Base-by-base conservation (phyloP, 1,284 basidiomycete species). In the Cryptococcus hybrid region DNA sequence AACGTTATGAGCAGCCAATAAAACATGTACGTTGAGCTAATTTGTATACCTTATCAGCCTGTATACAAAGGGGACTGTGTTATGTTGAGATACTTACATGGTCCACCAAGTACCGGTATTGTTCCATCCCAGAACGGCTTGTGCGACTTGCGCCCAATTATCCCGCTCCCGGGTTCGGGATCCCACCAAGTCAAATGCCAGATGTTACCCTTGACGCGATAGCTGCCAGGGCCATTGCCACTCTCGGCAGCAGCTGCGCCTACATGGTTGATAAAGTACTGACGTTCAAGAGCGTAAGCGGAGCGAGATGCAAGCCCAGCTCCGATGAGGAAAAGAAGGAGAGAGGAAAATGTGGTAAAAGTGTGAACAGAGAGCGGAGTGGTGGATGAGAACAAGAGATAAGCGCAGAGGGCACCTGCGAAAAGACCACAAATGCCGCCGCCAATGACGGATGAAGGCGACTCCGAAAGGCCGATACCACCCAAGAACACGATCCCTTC, bases 401-500 rank as follows among this genome's bases (percentile, higher is more conserved):
- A 71, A 9, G 70, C 71, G 56, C 55, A 51, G 9, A 83, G 59
- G 45, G 89, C 76, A 13, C 91, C 92, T 57, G 83, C 83, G 50
- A 89, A 67, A 55, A 93, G 74, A 12, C 90, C 92, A 30, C 85
- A 84, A 58, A 94, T 86, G 39, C 89, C 84, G 15, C 66, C 66
- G 7, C 61, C 62, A 18, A 58, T 58, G 9, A 67, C 57, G 2
- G 62, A 56, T 30, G 52, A 49, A 44, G 59, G 47, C 24, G 51
- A 66, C 55, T 67, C 62, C 36, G 67, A 66, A 45, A 73, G 54
- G 7, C 69, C 68, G 35, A 80, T 90, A 47, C 92, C 91, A 8
- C 91, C 89, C 45, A 94, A 88, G 74, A 94, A 94, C 56, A 95
- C 82, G 54, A 94, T 87, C 0, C 89, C 91, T 76, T 95, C 92